Base-by-base conservation (phyloP, 169 alveolate genomes). In the Theileria parva region DNA sequence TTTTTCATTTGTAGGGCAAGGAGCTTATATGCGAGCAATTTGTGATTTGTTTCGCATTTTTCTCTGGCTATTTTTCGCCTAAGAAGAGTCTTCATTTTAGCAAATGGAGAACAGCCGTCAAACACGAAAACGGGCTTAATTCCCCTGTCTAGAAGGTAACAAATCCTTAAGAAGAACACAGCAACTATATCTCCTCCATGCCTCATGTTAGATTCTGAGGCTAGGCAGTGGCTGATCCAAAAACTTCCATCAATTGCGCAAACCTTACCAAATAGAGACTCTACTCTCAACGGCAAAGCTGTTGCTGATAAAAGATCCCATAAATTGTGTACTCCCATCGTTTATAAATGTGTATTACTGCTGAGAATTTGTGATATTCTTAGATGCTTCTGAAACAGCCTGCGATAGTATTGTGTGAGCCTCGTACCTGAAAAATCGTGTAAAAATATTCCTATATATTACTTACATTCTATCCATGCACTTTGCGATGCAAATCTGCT, bases 71-170 rank as follows among this genome's bases (percentile, higher is more conserved):
- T 60, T 39, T 93, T 92, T 72, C 98, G 86, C 65, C 68, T 78
- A 81, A 89, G 79, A 37, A 94, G 60, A 12, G 97, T 93, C 70
- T 91, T 89, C 34, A 87, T 88, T 85, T 95, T 95, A 34, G 95
- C 86, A 23, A 85, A 94, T 2, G 98, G 98, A 0, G 98, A 91
- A 19, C 80, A 79, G 3, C 98, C 98, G 80, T 95, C 98, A 74
- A 95, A 95, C 1, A 95, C 96, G 76, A 95, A 91, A 15, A 95
- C 94, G 0, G 98, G 98, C 44, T 86, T 89, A 27, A 95, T 93
- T 12, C 96, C 96, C 80, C 92, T 91, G 85, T 90, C 95, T 17
- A 95, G 81, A 34, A 95, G 79, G 80, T 95, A 94, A 73, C 97
- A 95, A 23, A 95, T 83, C 44, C 98, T 83, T 59, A 91, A 87